These are phyloP conservation scores for Mollisia scopiformis DNA, from an alignment of 2,329 filamentous ascomycete species.

Conservation along the genomic window DNA sequence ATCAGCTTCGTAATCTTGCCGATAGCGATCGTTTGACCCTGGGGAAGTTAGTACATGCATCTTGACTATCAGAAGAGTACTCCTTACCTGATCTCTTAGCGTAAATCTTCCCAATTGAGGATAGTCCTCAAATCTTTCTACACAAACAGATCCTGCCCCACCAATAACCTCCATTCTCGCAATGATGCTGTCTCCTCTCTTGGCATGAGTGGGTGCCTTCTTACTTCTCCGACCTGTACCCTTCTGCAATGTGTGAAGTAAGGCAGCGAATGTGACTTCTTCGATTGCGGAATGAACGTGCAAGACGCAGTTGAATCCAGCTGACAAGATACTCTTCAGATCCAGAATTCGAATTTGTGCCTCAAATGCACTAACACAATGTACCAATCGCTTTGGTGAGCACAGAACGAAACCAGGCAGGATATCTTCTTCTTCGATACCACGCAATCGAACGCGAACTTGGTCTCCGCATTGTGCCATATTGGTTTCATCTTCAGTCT, in stretches of 20 bases:
- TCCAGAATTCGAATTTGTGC: constrained; percentile 96
- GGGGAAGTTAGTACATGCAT: constrained; percentile 29
- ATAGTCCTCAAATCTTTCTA: constrained; percentile 95
- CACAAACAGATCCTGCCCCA: constrained; percentile 83
- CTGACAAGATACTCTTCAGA: constrained; percentile 88
- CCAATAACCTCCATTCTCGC: constrained; percentile 87
- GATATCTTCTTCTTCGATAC: constrained; percentile 97
- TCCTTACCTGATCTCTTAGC: constrained; percentile 76
- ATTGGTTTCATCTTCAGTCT: constrained; percentile 89
- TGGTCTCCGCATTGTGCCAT: constrained; percentile 91
- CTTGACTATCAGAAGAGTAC: constrained; percentile 22
- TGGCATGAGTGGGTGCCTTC: constrained; percentile 88
- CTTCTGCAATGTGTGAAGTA: constrained; percentile 95
- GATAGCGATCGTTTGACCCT: constrained; percentile 99
- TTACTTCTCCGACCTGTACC: constrained; percentile 94
- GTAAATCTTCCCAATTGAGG: constrained; percentile 92
- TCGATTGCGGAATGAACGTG: constrained; percentile 98
- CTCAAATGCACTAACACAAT: constrained; percentile 88
- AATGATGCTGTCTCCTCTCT: constrained; percentile 81
- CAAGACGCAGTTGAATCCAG: constrained; percentile 96
- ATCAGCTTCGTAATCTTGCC: constrained; percentile 97
- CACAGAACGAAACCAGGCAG: constrained; percentile 94
- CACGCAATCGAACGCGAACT: constrained; percentile 87
- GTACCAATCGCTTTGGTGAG: constrained; percentile 89
- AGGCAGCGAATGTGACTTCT: constrained; percentile 87